Evolutionary conservation across 2,329 filamentous ascomycete species (phyloP), one percentile per base, ranked within the genome.

Genomic region (Lecanoromycetidae sp.): DNA sequence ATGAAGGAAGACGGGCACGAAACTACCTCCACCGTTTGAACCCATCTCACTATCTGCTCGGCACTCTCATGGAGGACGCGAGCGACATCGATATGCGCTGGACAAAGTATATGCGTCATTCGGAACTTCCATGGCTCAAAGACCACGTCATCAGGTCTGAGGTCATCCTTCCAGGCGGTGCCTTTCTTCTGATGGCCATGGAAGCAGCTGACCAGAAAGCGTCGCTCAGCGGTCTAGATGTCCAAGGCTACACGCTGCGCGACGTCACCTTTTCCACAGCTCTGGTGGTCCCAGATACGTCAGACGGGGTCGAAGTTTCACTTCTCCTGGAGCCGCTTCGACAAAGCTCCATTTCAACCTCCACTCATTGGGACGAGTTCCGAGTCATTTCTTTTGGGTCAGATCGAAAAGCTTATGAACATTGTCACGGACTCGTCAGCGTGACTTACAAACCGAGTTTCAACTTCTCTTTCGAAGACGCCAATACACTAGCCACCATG

Each of bases 161-260:
- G 19, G 23, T 42, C 17, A 10, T 55, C 2, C 50, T 45, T 26
- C 54, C 54, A 12, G 27, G 25, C n/a, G 43, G 32, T 30, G 50
- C 48, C 7, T 52, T 44, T 15, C 23, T 55, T 5, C 41, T 37
- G 1, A 55, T 54, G 54, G 54, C 50, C 3, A 25, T 53, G 2
- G 52, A 55, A 49, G 54, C 54, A 13, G 5, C 23, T 2, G 6
- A 44, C 10, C 61, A 66, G 40, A 56, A 55, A 6, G 56, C 57
- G 4, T 10, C 52, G 1, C 53, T 57, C 1, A 25, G 22, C 32
- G 27, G 54, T 4, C 9, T 44, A 5, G 15, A 19, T n/a, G 7
- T 47, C 20, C 50, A 52, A 19, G 54, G 38, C 9, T 61, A 42
- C 46, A 48, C n/a, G 8, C n/a, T 56, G 4, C 39, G 54, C 19